Evolutionary conservation across 495 filamentous ascomycete species (phyloP).

Genomic region (Pseudevernia furfuracea): DNA sequence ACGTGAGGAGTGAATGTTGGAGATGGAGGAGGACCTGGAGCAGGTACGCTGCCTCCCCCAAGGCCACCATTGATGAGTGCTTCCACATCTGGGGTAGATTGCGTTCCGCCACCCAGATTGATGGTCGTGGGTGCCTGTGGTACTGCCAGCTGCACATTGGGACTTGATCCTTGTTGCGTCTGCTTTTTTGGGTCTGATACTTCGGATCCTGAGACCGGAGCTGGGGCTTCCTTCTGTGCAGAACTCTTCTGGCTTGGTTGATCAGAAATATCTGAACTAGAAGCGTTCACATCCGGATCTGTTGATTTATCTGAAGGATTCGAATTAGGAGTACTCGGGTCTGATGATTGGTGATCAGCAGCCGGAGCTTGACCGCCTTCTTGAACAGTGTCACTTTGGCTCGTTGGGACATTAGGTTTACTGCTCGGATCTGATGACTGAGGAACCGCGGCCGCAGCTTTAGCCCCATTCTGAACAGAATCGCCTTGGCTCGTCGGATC

Average conservation of each 20-base stretch:
- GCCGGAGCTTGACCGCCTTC: not conserved
- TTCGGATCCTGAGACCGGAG: not conserved
- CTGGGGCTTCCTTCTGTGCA: not conserved
- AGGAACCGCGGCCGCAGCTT: no score
- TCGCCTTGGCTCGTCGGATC: no score
- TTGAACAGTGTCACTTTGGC: not conserved
- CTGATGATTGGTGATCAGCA: not conserved
- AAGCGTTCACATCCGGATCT: not conserved
- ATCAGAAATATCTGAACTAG: not conserved
- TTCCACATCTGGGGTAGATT: constrained; percentile 1
- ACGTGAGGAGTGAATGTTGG: constrained; percentile 4
- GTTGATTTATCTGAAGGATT: not conserved
- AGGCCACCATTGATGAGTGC: constrained; percentile 6
- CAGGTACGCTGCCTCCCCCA: not conserved
- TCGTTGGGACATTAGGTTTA: no score
- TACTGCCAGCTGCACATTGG: not conserved
- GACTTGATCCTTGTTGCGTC: no score
- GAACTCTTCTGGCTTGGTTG: not conserved
- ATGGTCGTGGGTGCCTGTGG: constrained; percentile 15
- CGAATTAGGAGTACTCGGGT: not conserved
- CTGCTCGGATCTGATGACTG: no score
- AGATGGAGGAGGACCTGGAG: not conserved
- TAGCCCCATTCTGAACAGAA: no score
- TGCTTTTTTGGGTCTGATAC: not conserved
- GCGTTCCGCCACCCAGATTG: not conserved